These are phyloP conservation scores for Penicillium bialowiezense DNA, from an alignment of 495 filamentous ascomycete species.

Conservation along the genomic window DNA sequence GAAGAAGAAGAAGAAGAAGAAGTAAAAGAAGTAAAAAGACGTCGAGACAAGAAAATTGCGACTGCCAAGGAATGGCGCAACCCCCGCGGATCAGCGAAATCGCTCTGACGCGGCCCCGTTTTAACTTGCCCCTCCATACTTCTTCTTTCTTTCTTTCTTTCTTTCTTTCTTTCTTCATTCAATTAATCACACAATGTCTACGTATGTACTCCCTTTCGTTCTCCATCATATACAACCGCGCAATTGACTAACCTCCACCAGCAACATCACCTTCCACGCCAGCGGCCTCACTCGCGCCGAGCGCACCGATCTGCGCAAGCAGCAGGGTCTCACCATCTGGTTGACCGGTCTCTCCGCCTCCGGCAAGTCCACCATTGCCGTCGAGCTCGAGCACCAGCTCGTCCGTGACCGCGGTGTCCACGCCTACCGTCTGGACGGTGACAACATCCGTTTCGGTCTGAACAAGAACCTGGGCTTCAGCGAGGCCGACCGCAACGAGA, in stretches of 20 bases:
- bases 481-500: constrained; percentile 91
- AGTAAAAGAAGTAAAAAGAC: too few species aligned
- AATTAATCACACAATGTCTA: constrained; percentile 40
- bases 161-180: constrained; percentile 9
- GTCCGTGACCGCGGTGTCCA: constrained; percentile 68
- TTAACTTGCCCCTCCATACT: constrained; percentile 9
- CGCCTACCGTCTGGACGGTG: constrained; percentile 93
- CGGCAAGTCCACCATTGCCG: constrained; percentile 94
- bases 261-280: constrained; percentile 98
- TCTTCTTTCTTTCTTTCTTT: constrained; percentile 9
- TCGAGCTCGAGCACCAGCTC: constrained; percentile 92
- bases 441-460: constrained; percentile 97
- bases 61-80: constrained; percentile 3
- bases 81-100: constrained; percentile 20
- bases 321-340: constrained; percentile 94
- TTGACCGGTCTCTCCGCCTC: constrained; percentile 94
- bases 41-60: background rate
- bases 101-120: constrained; percentile 22
- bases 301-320: constrained; percentile 74
- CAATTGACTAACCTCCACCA: constrained; percentile 35
- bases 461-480: constrained; percentile 97
- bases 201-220: constrained; percentile 32
- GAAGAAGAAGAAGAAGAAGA: too few species aligned
- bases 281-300: constrained; percentile 81
- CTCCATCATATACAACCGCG: background rate